Conservation (phyloP, 768 basidiomycete species). For the Phaeotremella skinneri region DNA sequence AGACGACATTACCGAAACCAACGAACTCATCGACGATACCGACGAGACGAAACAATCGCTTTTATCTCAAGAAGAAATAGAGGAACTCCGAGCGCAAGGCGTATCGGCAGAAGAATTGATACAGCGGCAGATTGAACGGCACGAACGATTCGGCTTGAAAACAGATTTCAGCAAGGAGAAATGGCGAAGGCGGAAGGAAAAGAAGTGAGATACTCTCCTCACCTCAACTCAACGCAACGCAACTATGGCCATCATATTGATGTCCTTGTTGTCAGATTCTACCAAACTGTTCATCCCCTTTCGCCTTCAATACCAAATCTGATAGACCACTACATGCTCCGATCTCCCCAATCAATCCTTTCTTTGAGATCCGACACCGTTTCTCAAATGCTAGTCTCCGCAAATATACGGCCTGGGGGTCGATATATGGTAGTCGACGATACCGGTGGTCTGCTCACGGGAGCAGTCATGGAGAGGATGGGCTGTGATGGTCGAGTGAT, state of each 20-base stretch:
- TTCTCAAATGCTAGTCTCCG: conserved; percentile 79
- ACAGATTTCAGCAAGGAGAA: conserved; percentile 99
- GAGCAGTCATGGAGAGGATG: conserved; percentile 78
- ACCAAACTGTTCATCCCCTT: conserved; percentile 79
- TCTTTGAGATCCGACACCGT: conserved; percentile 83
- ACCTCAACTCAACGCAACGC: not conserved
- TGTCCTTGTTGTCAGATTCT: conserved; percentile 62
- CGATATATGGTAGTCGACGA: conserved; percentile 87
- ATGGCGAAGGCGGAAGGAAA: conserved; percentile 93
- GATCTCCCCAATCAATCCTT: conserved; percentile 69
- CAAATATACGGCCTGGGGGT: conserved; percentile 81
- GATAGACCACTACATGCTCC: conserved; percentile 81
- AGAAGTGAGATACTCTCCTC: conserved; percentile 65
- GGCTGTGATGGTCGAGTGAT: conserved; percentile 80
- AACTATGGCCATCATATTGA: not conserved
- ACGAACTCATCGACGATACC: conserved; percentile 84
- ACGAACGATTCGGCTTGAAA: conserved; percentile 86
- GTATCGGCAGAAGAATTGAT: conserved; percentile 90
- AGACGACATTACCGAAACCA: conserved; percentile 98
- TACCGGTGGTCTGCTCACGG: conserved; percentile 80
- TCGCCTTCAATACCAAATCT: conserved; percentile 85
- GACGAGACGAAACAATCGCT: conserved; percentile 54
- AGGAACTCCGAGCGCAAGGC: conserved; percentile 75
- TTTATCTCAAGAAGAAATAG: conserved; percentile 82
- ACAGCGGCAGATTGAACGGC: conserved; percentile 85